Conservation (phyloP, 1,139 yeast species). For the Geotrichum carabidarum region DNA sequence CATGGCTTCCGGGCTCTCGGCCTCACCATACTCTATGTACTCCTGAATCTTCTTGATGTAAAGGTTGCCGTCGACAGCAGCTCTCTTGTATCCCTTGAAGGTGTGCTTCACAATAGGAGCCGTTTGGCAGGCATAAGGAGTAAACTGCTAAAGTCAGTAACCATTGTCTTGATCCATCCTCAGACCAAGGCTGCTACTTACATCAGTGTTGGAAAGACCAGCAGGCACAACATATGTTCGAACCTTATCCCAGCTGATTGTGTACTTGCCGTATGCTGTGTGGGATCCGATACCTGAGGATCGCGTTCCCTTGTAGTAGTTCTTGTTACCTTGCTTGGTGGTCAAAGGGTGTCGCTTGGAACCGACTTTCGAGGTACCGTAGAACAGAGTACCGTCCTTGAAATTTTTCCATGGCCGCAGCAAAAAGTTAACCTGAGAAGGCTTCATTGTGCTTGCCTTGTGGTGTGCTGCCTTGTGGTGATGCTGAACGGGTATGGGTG, state of each 20-base stretch:
- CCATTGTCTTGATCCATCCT: not conserved
- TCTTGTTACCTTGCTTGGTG: slow-evolving; percentile 91
- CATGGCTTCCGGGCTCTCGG: slow-evolving; percentile 31
- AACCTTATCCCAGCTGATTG: slow-evolving; percentile 77
- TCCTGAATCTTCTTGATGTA: slow-evolving; percentile 70
- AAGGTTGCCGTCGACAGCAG: slow-evolving; percentile 68
- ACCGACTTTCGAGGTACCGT: slow-evolving; percentile 72
- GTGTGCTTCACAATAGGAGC: slow-evolving; percentile 66
- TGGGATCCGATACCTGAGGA: slow-evolving; percentile 87
- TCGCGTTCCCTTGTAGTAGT: slow-evolving; percentile 91
- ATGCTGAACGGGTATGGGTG: slow-evolving; percentile 6
- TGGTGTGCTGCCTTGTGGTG: slow-evolving; percentile 9
- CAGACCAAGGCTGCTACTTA: slow-evolving; percentile 17
- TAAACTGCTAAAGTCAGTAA: slow-evolving; percentile 43
- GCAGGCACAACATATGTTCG: slow-evolving; percentile 86
- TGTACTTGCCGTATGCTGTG: slow-evolving; percentile 68
- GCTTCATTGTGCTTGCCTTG: slow-evolving; percentile 40
- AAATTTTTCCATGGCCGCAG: slow-evolving; percentile 82
- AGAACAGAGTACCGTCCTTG: slow-evolving; percentile 77
- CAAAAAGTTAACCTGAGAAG: slow-evolving; percentile 40
- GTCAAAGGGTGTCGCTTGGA: slow-evolving; percentile 81
- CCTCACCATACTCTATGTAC: slow-evolving; percentile 66
- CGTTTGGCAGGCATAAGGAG: slow-evolving; percentile 69
- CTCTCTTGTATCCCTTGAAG: slow-evolving; percentile 63
- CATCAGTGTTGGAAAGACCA: slow-evolving; percentile 36